Evolutionary conservation across 306 rosid genomes (phyloP).

Genomic region (Cyamopsis tetragonoloba): DNA sequence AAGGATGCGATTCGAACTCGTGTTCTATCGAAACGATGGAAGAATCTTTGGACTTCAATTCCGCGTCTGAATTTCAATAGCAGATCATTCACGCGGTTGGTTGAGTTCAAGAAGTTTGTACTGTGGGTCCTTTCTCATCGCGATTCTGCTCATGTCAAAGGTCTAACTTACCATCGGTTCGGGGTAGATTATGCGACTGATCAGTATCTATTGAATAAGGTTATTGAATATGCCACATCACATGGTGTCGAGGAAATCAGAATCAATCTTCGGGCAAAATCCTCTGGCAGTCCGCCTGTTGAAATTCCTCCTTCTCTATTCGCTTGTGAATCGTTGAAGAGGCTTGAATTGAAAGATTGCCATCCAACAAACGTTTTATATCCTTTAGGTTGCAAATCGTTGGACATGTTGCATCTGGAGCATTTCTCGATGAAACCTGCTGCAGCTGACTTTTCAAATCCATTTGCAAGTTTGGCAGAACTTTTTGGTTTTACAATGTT

Average conservation of each 20-base stretch:
- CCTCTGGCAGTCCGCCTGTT: constrained; percentile 41
- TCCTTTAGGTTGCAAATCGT: constrained; percentile 27
- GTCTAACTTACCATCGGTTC: constrained; percentile 36
- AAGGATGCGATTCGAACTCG: constrained; percentile 38
- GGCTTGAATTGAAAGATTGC: constrained; percentile 45
- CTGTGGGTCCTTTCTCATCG: constrained; percentile 39
- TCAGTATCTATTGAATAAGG: constrained; percentile 41
- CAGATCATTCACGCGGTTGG: constrained; percentile 37
- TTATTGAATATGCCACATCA: constrained; percentile 35
- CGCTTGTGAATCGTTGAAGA: constrained; percentile 38
- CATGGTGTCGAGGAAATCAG: constrained; percentile 41
- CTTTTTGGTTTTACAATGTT: constrained; percentile 38
- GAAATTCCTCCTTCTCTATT: constrained; percentile 38
- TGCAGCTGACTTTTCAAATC: constrained; percentile 23
- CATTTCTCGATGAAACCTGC: constrained; percentile 29
- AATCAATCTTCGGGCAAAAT: constrained; percentile 41
- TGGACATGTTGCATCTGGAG: constrained; percentile 33
- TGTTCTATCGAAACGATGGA: constrained; percentile 43
- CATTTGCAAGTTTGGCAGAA: constrained; percentile 28
- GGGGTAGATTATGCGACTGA: constrained; percentile 53
- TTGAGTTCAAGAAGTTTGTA: constrained; percentile 42
- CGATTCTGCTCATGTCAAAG: constrained; percentile 30
- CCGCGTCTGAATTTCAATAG: constrained; percentile 42
- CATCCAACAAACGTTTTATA: constrained; percentile 32
- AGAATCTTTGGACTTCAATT: constrained; percentile 35